phyloP scores from a whole-genome alignment of 148 eudicot genomes.

The Chenopodium album region DNA sequence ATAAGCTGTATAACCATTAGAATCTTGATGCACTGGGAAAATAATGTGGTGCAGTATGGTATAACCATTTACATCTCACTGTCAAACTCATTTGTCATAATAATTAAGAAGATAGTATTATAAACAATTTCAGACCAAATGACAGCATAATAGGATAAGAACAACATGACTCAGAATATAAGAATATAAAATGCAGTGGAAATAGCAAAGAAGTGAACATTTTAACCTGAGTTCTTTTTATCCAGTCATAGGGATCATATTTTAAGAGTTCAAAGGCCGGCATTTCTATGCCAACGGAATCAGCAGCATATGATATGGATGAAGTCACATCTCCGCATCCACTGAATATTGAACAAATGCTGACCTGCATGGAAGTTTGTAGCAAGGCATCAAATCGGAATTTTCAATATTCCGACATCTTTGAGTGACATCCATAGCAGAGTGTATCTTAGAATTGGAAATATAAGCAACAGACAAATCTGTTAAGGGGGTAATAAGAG shows the following conservation, averaged over 20 bases:
- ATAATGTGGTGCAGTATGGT: neutral
- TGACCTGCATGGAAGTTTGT: constrained; percentile 48
- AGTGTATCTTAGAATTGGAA: neutral
- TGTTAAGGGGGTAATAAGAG: neutral
- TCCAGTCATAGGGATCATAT: constrained; percentile 83
- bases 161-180: neutral
- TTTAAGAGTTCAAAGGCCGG: constrained; percentile 64
- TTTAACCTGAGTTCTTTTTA: constrained; percentile 69
- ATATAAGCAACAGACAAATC: neutral
- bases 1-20: neutral
- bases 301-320: constrained; percentile 73
- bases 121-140: neutral
- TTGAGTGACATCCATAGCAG: neutral
- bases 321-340: constrained; percentile 57
- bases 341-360: constrained; percentile 67
- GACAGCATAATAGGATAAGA: neutral
- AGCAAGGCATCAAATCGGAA: neutral
- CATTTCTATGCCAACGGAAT: constrained; percentile 75
- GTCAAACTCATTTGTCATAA: neutral
- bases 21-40: neutral
- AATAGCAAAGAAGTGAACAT: constrained; percentile 10
- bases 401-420: neutral
- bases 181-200: neutral
- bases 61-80: neutral
- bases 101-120: neutral